These are phyloP conservation scores for Purshia tridentata DNA, from an alignment of 306 rosid genomes.

Conservation along the genomic window DNA sequence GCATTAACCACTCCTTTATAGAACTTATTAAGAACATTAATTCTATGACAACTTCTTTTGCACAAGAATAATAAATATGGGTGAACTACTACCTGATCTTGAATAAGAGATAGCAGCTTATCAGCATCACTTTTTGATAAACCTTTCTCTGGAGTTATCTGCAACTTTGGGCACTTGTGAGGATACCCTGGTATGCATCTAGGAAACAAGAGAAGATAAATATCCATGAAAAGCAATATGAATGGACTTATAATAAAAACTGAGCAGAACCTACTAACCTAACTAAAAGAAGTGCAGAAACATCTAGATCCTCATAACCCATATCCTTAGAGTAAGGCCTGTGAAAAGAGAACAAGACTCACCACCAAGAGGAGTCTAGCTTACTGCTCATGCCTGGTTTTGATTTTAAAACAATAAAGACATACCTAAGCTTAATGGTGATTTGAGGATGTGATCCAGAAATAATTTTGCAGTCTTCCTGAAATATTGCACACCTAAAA, in stretches of 20 bases:
- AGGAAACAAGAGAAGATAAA: slow-evolving; percentile 12
- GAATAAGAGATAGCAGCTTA: slow-evolving; percentile 68
- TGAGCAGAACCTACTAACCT: slow-evolving; percentile 46
- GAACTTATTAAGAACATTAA: background rate
- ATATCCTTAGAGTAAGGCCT: slow-evolving; percentile 90
- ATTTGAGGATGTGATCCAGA: slow-evolving; percentile 63
- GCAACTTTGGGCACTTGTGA: slow-evolving; percentile 87
- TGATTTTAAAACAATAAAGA: background rate
- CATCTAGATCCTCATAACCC: slow-evolving; percentile 86
- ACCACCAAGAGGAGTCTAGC: slow-evolving; percentile 17
- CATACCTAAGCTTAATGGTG: slow-evolving; percentile 65
- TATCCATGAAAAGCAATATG: slow-evolving; percentile 16
- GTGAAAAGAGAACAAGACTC: slow-evolving; percentile 30
- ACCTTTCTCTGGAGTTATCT: slow-evolving; percentile 72
- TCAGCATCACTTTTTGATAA: slow-evolving; percentile 58
- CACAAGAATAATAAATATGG: background rate
- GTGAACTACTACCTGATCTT: slow-evolving; percentile 61
- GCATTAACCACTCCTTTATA: background rate
- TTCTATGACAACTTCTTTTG: too few relatives aligned
- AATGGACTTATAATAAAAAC: background rate
- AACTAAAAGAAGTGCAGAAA: slow-evolving; percentile 71
- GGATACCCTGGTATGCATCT: slow-evolving; percentile 96
- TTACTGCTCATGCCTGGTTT: background rate
- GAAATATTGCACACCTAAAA: slow-evolving; percentile 71
- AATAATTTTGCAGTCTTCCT: slow-evolving; percentile 70